Evolutionary conservation across 2,329 filamentous ascomycete genomes (phyloP).

Genomic region (Sporothrix pallida): DNA sequence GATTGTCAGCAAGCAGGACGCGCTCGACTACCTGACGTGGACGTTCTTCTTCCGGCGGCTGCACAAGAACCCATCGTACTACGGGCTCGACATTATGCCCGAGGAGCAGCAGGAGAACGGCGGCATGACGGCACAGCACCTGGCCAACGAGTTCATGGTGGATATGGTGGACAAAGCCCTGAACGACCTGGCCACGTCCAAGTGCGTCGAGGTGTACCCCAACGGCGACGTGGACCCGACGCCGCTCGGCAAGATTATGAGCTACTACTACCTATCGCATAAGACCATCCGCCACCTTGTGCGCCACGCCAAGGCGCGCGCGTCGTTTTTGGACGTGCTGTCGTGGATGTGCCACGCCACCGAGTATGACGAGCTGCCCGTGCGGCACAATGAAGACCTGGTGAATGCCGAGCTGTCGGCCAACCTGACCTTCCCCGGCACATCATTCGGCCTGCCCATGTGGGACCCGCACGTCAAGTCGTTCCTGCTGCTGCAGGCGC

Average conservation of each 20-base stretch:
- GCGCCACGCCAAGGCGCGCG: slow-evolving; percentile 66
- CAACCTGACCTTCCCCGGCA: slow-evolving; percentile 70
- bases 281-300: slow-evolving; percentile 88
- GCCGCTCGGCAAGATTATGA: slow-evolving; percentile 96
- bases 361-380: slow-evolving; percentile 96
- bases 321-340: slow-evolving; percentile 77
- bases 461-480: slow-evolving; percentile 99
- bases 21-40: slow-evolving; percentile 97
- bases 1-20: slow-evolving; percentile 92
- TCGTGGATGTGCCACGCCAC: slow-evolving; percentile 92
- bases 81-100: slow-evolving; percentile 89
- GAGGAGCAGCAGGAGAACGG: slow-evolving; percentile 62
- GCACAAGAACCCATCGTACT: slow-evolving; percentile 98
- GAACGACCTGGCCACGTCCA: slow-evolving; percentile 78
- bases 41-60: slow-evolving; percentile 98
- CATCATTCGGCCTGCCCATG: slow-evolving; percentile 77
- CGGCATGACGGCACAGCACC: slow-evolving; percentile 74
- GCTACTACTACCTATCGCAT: slow-evolving; percentile 97
- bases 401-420: slow-evolving; percentile 90
- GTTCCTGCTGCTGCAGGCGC: slow-evolving; percentile 90
- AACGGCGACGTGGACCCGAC: slow-evolving; percentile 92
- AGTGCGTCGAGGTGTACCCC: slow-evolving; percentile 79
- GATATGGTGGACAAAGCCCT: slow-evolving; percentile 88
- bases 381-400: slow-evolving; percentile 97
- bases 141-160: slow-evolving; percentile 94